phyloP scores from a whole-genome alignment of 352 stramenopile genomes.

The Phytophthora macrochlamydospora region DNA sequence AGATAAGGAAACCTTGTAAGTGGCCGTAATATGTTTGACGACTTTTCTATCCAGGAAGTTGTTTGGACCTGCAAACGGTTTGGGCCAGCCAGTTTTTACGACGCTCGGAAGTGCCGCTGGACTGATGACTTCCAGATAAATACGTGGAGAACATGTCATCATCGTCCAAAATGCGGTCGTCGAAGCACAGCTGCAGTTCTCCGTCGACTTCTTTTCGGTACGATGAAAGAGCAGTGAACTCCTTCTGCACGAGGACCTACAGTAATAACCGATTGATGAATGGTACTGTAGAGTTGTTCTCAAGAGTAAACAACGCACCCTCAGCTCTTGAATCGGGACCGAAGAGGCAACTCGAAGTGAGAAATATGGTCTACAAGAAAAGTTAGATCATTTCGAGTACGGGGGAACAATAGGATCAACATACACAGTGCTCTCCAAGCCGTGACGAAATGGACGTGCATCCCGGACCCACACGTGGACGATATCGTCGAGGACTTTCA shows the following conservation, averaged over 20 bases:
- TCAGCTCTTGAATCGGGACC: constrained; percentile 51
- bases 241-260: constrained; percentile 48
- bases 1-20: neutral
- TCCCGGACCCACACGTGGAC: constrained; percentile 70
- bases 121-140: constrained; percentile 14
- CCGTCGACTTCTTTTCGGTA: constrained; percentile 49
- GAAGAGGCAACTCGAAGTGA: constrained; percentile 45
- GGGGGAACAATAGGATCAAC: constrained; percentile 2
- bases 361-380: constrained; percentile 34
- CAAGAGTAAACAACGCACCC: constrained; percentile 24
- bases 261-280: too few relatives aligned
- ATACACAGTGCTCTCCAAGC: constrained; percentile 46
- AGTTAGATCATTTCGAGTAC: neutral
- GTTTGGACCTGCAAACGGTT: constrained; percentile 48
- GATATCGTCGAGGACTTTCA: constrained; percentile 38
- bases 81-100: constrained; percentile 37
- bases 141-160: constrained; percentile 49
- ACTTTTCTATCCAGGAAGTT: too few relatives aligned
- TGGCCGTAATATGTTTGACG: too few relatives aligned
- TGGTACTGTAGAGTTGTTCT: too few relatives aligned
- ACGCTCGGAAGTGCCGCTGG: neutral
- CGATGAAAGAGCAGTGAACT: constrained; percentile 41
- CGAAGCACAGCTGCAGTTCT: constrained; percentile 47
- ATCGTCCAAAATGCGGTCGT: constrained; percentile 47
- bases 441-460: constrained; percentile 53